Evolutionary conservation across 208 protist genomes (phyloP), one percentile per base, ranked within the genome.

Genomic region (Leishmania mexicana): DNA sequence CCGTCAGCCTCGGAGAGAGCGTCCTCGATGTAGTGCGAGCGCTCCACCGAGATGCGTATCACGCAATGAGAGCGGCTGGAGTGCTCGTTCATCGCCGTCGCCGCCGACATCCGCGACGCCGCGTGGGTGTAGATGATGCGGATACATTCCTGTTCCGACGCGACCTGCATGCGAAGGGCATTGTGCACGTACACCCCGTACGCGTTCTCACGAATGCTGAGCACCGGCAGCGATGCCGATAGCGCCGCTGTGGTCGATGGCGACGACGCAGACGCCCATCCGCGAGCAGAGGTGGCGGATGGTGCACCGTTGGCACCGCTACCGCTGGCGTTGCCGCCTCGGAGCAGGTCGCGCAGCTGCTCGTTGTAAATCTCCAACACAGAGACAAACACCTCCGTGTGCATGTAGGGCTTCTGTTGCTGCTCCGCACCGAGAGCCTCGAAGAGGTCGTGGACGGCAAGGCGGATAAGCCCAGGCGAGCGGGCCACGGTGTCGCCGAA

Each of bases 61-160:
- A 99, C 96, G 76, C 98, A 99, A 86, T 99, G 99, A 6, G 98
- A 99, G 40, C 98, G 93, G 67, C 91, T 97, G 57, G 95, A 99
- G 42, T 91, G 81, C 31, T 98, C 93, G 87, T 99, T 99, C 96
- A 99, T 99, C 53, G 92, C 83, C 47, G 98, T 99, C 42, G 87
- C 81, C 0, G 94, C 98, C 24, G 89, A 89, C 35, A 93, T 86
- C 21, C 94, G 87, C 13, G 79, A 75, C 2, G 84, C 88, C 3
- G 88, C 90, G 42, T 89, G 86, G 17, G 67, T 73, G 75, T 94
- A 81, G 76, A 98, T 96, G 64, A 89, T 31, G 40, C 83, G 3
- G 8, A 89, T 75, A 64, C 97, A 95, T 58, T 98, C 91, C 51
- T 87, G 83, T 47, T 87, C 89, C 40, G 78, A 83, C 35, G 70